A percentile compares a stretch with the other conserved stretches of the same genome.
Evolutionary conservation across 352 stramenopile species (phyloP).

Genomic region (Nothophytophthora sp.): DNA sequence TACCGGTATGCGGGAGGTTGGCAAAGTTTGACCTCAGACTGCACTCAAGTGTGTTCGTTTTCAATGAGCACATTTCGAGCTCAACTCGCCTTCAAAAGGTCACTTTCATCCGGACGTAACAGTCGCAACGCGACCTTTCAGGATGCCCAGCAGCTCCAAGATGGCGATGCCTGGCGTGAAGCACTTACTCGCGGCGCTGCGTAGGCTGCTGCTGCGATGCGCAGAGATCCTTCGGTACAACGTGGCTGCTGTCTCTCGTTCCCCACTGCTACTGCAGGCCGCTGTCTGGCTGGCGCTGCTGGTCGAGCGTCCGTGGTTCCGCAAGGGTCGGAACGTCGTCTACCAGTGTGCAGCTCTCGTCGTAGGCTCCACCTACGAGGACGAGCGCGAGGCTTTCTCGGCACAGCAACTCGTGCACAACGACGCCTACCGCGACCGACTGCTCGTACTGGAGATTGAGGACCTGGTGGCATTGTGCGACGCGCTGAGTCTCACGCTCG

Average conservation of each 20-base stretch:
- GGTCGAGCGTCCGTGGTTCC: slow-evolving; percentile 18
- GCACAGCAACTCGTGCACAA: slow-evolving; percentile 50
- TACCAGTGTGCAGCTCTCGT: slow-evolving; percentile 32
- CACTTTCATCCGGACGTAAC: too few relatives aligned
- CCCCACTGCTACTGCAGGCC: slow-evolving; percentile 3
- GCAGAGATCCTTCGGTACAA: slow-evolving; percentile 1
- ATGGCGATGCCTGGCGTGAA: slow-evolving; percentile 1
- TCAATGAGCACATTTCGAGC: too few relatives aligned
- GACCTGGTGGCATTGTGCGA: slow-evolving; percentile 60
- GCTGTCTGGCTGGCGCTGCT: slow-evolving; percentile 2
- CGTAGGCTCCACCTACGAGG: slow-evolving; percentile 43
- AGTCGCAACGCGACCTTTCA: too few relatives aligned
- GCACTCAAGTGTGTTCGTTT: too few relatives aligned
- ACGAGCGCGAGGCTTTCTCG: slow-evolving; percentile 48
- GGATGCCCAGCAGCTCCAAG: too few relatives aligned
- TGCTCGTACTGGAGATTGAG: slow-evolving; percentile 58
- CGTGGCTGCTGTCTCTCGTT: slow-evolving; percentile 1
- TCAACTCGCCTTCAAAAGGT: too few relatives aligned
- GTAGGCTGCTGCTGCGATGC: neutral
- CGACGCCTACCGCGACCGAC: slow-evolving; percentile 62
- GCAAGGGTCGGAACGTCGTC: slow-evolving; percentile 17
- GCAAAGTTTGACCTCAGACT: neutral
- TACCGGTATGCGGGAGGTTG: neutral
- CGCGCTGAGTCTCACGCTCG: slow-evolving; percentile 45
- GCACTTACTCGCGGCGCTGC: neutral